Conservation (phyloP, 2,329 filamentous ascomycete species). For the Colletotrichum eleusines region DNA sequence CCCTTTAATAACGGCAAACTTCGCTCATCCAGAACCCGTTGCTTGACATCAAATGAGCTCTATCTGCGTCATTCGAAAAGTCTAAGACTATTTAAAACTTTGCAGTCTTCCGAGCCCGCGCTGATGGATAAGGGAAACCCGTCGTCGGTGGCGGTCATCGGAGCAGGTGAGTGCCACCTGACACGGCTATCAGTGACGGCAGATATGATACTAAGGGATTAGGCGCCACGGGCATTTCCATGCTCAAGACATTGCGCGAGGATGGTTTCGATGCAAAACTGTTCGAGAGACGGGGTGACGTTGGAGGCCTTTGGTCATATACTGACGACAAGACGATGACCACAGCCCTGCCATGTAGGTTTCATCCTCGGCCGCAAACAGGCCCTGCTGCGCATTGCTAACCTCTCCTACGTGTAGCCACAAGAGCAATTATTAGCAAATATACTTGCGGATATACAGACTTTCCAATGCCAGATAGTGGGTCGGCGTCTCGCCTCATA, state of each 20-base stretch:
- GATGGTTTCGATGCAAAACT: constrained; percentile 57
- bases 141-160: constrained; percentile 44
- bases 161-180: constrained; percentile 41
- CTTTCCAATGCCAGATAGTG: constrained; percentile 56
- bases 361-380: constrained; percentile 7
- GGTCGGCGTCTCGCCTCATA: constrained; percentile 33
- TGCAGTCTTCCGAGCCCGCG: neutral
- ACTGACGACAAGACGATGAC: constrained; percentile 52
- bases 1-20: neutral
- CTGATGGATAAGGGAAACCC: neutral
- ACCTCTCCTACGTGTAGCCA: constrained; percentile 41
- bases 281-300: constrained; percentile 54
- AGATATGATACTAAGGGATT: neutral
- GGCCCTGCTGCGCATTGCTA: neutral
- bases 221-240: constrained; percentile 49
- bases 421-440: constrained; percentile 53
- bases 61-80: neutral
- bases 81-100: rapidly evolving
- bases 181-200: too few relatives aligned
- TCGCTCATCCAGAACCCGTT: neutral
- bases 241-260: constrained; percentile 56
- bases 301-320: constrained; percentile 60
- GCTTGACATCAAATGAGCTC: neutral
- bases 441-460: constrained; percentile 56
- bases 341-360: constrained; percentile 50